Evolutionary conservation across 345 rosid genomes (phyloP), one percentile per base, ranked within the genome.

Genomic region (Ricinus communis): DNA sequence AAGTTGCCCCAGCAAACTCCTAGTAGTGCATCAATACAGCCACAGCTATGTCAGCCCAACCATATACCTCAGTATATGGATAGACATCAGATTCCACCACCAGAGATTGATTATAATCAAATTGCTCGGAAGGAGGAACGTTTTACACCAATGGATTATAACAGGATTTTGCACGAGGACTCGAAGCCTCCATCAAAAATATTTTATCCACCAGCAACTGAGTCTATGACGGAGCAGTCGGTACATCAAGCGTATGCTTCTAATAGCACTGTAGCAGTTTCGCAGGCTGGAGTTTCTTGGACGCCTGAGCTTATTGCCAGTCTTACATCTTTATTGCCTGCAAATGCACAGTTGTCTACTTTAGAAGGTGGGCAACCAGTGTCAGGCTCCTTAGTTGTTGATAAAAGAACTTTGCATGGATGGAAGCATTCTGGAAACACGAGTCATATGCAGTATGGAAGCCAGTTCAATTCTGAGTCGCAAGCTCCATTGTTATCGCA

Each of bases 231-330:
- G n/a, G 74, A 62, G 57, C 84, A 72, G 28, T 49, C 92, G 56
- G 64, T 64, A 72, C 49, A 84, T 76, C 82, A 76, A 57, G 82
- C 77, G 31, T 76, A 78, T 70, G 67, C 70, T 9, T 63, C 81
- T 38, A 80, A 24, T 58, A 81, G 75, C 73, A 67, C 76, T 50
- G 64, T 73, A 31, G 69, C 81, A 56, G 69, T 63, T 19, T 81
- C 97, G 51, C 88, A 81, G 82, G 66, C 86, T n/a, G 88, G 96
- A 64, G 82, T 88, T 38, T 78, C 85, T 30, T 82, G 92, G 62
- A 87, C 99, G 1, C 97, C 97, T 0, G 97, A 95, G 78, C 88
- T 92, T 45, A 80, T 95, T 72, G 95, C 97, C 52, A 85, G 88
- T 73, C 83, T 95, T 77, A 76, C 93, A 49, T 79, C 89, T 55